Conservation (phyloP, 2,329 filamentous ascomycete genomes). For the Monosporascus sp. region DNA sequence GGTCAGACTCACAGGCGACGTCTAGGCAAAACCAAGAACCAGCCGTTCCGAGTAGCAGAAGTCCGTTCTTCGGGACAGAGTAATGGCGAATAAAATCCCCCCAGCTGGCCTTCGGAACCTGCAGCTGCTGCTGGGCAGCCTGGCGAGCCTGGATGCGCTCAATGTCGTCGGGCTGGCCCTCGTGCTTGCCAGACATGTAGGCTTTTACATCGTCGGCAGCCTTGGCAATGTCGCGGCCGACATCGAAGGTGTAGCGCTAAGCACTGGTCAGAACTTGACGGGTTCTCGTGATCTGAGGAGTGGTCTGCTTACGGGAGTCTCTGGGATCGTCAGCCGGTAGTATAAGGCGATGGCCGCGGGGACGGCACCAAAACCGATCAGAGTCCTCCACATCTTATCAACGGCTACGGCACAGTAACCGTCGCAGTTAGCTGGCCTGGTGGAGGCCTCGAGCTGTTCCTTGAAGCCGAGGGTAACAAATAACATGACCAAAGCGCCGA, state of each 20-base stretch:
- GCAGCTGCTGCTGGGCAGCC: conserved; percentile 49
- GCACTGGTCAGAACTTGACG: conserved; percentile 4
- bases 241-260: conserved; percentile 76
- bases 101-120: conserved; percentile 67
- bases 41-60: conserved; percentile 71
- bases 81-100: conserved; percentile 69
- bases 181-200: conserved; percentile 63
- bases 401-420: conserved; percentile 64
- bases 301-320: conserved; percentile 54
- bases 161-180: conserved; percentile 63
- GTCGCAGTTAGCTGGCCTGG: conserved; percentile 51
- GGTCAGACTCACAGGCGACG: conserved; percentile 40
- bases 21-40: conserved; percentile 71
- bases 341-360: conserved; percentile 79
- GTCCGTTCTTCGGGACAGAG: conserved; percentile 63
- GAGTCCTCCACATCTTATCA: conserved; percentile 82
- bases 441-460: conserved; percentile 50
- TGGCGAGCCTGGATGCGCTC: conserved; percentile 54
- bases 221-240: conserved; percentile 69
- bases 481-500: conserved; percentile 69
- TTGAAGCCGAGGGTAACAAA: conserved; percentile 71
- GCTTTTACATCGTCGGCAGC: conserved; percentile 67
- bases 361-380: conserved; percentile 77
- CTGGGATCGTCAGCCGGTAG: conserved; percentile 74
- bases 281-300: neutral